phyloP scores from a whole-genome alignment of 805 yeast genomes.

The Lipomyces sp. region DNA sequence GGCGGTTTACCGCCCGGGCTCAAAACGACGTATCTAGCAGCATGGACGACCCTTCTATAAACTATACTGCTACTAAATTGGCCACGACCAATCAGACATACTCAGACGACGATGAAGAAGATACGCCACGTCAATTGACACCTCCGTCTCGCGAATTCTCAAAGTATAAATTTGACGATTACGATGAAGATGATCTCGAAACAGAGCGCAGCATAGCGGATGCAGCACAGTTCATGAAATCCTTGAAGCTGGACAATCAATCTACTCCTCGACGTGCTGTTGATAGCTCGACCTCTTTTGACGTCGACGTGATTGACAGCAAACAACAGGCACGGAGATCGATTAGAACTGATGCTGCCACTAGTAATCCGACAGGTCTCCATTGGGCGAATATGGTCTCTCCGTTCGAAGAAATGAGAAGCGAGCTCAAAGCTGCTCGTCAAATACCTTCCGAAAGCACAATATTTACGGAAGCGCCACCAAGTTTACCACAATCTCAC shows the following conservation, averaged over 20 bases:
- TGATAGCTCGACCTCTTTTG: slow-evolving; percentile 7
- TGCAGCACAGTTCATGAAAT: slow-evolving; percentile 15
- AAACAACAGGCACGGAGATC: too few relatives aligned
- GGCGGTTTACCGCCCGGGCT: background rate
- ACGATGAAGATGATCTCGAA: slow-evolving; percentile 20
- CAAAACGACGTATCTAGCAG: background rate
- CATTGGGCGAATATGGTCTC: slow-evolving; percentile 26
- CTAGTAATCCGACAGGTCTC: background rate
- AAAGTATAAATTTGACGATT: slow-evolving; percentile 8
- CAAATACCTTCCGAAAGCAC: slow-evolving; percentile 12
- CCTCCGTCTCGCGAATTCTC: slow-evolving; percentile 2
- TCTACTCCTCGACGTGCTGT: slow-evolving; percentile 14
- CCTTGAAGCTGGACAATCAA: slow-evolving; percentile 16
- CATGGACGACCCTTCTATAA: too few relatives aligned
- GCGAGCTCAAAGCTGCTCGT: slow-evolving; percentile 5
- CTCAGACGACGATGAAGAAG: too few relatives aligned
- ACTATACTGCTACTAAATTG: too few relatives aligned
- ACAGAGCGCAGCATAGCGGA: slow-evolving; percentile 16
- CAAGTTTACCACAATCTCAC: too few relatives aligned
- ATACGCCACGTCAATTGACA: background rate
- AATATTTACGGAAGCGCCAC: too few relatives aligned
- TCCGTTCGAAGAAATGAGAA: slow-evolving; percentile 24
- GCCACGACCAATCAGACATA: too few relatives aligned
- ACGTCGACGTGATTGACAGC: background rate
- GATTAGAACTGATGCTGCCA: background rate